Base-by-base conservation (phyloP, 371 early-diverging fungal species). In the Syncephalis plumigaleata region DNA sequence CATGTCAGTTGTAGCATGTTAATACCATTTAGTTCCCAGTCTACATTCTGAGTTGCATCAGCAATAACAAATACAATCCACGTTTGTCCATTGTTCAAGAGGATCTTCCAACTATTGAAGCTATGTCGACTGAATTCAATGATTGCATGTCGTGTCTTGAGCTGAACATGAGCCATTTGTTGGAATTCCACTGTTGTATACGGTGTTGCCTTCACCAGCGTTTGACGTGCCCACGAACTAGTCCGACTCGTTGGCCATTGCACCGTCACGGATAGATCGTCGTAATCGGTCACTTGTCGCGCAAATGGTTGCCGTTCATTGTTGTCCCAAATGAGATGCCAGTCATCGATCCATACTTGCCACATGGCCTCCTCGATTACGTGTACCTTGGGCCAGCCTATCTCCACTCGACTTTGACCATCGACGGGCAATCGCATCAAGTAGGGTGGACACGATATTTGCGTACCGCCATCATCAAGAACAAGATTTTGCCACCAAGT, bases 401-500 rank as follows among this genome's bases (percentile, higher is more conserved):
- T 21, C 15, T 16, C 40, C 7, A 40, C 40, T 21, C 21, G 17
- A 9, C 39, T 49, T 9, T 59, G 36, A 18, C 60, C 46, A 25
- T 47, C 54, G 31, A 39, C 43, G 9, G 20, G 25, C 43, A 58
- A 49, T 26, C 44, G 52, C 38, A 64, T 53, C 31, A 59, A 24
- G 39, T 68, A 68, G 20, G 69, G 69, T 42, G 64, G 61, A 16
- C 64, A 56, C 26, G 60, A 52, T 18, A 67, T 54, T 0, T 60
- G 59, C 24, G 55, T 46, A 0, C 24, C 22, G 22, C 65, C 67
- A 1, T 58, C 21, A 17, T 53, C 56, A 23, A 67, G 15, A 1
- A 65, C 50, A 23, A 67, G 52, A 52, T 68, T 68, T 38, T 47
- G 56, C 67, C 68, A 68, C 69, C 69, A 68, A 20, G 49, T 45